A percentile compares a stretch with the other conserved stretches of the same genome.
phyloP scores from a whole-genome alignment of 208 protist genomes.

The Trypanosomatidae sp. region DNA sequence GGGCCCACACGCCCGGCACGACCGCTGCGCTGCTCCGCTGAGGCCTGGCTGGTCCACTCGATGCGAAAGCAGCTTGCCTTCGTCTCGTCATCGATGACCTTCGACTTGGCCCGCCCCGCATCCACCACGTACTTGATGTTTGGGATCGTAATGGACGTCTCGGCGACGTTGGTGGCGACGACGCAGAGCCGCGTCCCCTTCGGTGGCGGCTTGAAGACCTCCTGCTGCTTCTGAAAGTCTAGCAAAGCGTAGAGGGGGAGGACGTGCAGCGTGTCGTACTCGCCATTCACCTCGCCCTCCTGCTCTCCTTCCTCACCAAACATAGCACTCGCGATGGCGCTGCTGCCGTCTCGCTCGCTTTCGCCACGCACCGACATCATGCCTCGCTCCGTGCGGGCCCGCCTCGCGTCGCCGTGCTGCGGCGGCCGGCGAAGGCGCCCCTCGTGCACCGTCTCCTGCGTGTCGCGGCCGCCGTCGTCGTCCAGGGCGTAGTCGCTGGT shows the following conservation, averaged over 20 bases:
- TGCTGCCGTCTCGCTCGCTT: background rate
- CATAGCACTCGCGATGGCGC: too few species aligned
- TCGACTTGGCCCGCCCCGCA: conserved; percentile 96
- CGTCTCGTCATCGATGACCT: conserved; percentile 95
- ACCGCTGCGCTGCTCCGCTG: conserved; percentile 96
- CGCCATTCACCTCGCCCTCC: conserved; percentile 85
- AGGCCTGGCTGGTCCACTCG: conserved; percentile 96
- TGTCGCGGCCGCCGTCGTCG: conserved; percentile 22
- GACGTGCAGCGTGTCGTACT: conserved; percentile 92
- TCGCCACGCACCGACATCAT: conserved; percentile 9
- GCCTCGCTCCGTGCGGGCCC: conserved; percentile 27
- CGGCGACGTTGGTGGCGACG: conserved; percentile 99
- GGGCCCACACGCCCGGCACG: conserved; percentile 95
- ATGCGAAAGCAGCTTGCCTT: conserved; percentile 97
- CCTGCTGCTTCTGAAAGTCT: conserved; percentile 92
- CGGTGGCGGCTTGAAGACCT: conserved; percentile 92
- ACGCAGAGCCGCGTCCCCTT: conserved; percentile 94
- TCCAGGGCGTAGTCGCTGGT: conserved; percentile 51
- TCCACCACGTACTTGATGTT: conserved; percentile 99
- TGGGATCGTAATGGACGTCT: conserved; percentile 99
- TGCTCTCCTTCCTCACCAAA: conserved; percentile 8
- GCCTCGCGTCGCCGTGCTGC: background rate
- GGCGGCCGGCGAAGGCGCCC: conserved; percentile 16
- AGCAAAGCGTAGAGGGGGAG: conserved; percentile 98
- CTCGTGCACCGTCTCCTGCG: conserved; percentile 21